Evolutionary conservation across 768 basidiomycete genomes (phyloP).

Genomic region (Tylopilus subfusipes): DNA sequence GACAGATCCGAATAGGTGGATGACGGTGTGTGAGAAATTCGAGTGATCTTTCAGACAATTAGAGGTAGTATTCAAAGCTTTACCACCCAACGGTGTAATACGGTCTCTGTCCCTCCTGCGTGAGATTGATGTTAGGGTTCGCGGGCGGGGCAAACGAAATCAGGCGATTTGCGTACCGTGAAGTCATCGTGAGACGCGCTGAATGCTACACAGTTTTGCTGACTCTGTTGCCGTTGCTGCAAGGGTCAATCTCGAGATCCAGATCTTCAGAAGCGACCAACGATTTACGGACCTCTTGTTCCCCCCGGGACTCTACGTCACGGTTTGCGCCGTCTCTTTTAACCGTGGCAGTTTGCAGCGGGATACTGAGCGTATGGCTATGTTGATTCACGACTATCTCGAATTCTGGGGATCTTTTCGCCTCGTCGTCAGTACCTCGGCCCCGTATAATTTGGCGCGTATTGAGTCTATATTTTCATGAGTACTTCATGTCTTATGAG

Average conservation of each 20-base stretch:
- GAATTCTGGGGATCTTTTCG: slow-evolving; percentile 24
- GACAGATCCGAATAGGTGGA: not conserved
- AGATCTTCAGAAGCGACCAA: too few relatives aligned
- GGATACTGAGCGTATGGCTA: not conserved
- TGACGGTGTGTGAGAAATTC: not conserved
- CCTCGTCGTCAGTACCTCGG: slow-evolving; percentile 48
- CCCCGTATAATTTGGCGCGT: slow-evolving; percentile 54
- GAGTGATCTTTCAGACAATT: not conserved
- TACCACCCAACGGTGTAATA: slow-evolving; percentile 12
- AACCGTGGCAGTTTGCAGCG: not conserved
- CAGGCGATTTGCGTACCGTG: slow-evolving; percentile 2
- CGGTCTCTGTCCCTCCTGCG: slow-evolving; percentile 1
- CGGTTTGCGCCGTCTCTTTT: not conserved
- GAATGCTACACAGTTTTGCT: not conserved
- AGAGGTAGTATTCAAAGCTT: not conserved
- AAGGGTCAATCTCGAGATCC: not conserved
- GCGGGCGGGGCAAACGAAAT: not conserved
- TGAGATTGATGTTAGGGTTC: not conserved
- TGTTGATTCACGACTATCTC: slow-evolving; percentile 20
- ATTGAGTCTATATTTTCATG: slow-evolving; percentile 46
- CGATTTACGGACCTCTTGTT: slow-evolving; percentile 9
- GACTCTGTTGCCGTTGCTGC: not conserved
- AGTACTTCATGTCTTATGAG: not conserved
- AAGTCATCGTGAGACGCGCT: not conserved
- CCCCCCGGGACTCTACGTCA: not conserved